A percentile compares a stretch with the other conserved stretches of the same genome.
These are phyloP conservation scores for Podila epigama DNA, from an alignment of 192 early-diverging fungal genomes.

Conservation along the genomic window DNA sequence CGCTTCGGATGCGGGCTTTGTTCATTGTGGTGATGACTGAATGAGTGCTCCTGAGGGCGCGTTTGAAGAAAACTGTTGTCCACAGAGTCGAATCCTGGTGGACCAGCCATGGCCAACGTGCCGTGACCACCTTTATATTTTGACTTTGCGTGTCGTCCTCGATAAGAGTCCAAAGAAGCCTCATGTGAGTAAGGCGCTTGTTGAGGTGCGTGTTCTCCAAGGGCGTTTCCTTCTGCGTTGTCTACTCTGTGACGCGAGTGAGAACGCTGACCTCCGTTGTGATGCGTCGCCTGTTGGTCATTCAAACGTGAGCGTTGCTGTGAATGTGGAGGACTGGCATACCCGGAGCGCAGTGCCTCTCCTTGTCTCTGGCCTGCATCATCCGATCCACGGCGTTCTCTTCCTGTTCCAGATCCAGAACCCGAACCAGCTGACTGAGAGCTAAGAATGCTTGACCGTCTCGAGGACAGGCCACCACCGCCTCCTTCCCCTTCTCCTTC, in stretches of 20 bases:
- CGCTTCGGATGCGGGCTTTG: slow-evolving; percentile 14
- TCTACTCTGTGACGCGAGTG: background rate
- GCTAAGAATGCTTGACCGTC: slow-evolving; percentile 39
- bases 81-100: background rate
- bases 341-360: background rate
- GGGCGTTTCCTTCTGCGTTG: too few species aligned
- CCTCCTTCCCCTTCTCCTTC: too few species aligned
- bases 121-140: slow-evolving; percentile 14
- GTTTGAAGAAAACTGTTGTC: slow-evolving; percentile 4
- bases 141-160: slow-evolving; percentile 25
- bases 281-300: background rate
- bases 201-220: too few species aligned
- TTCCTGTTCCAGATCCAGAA: slow-evolving; percentile 7
- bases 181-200: slow-evolving; percentile 2
- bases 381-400: slow-evolving; percentile 16
- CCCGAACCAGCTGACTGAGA: slow-evolving; percentile 15
- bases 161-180: slow-evolving; percentile 2
- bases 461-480: slow-evolving; percentile 20
- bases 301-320: background rate
- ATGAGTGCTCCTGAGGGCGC: background rate
- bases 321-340: background rate
- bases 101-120: background rate
- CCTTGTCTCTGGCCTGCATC: slow-evolving; percentile 21
- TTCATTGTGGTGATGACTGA: slow-evolving; percentile 8
- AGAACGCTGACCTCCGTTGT: background rate